Evolutionary conservation across 148 eudicot genomes (phyloP).

Genomic region (Rhododendron ferrugineum): DNA sequence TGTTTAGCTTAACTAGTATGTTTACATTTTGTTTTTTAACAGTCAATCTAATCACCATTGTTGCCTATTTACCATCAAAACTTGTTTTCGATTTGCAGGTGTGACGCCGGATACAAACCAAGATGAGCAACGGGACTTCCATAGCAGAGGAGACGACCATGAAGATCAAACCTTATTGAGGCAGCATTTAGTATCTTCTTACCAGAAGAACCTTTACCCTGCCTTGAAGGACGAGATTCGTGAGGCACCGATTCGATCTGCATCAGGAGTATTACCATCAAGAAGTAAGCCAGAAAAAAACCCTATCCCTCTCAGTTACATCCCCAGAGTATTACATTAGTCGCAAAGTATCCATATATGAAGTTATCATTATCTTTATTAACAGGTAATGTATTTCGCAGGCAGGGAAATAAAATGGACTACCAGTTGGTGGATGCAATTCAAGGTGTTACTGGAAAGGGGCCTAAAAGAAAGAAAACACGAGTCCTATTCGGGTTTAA

Average conservation of each 20-base stretch:
- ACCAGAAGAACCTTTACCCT: constrained; percentile 51
- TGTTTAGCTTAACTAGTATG: background rate
- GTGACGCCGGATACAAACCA: constrained; percentile 38
- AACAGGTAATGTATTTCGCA: background rate
- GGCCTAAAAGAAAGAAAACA: constrained; percentile 72
- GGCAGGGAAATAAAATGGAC: constrained; percentile 57
- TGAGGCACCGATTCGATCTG: constrained; percentile 16
- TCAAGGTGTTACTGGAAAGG: constrained; percentile 60
- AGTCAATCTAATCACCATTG: background rate
- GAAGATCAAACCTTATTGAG: constrained; percentile 49
- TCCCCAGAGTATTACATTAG: background rate
- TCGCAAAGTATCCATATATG: background rate
- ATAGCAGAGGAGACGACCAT: constrained; percentile 28
- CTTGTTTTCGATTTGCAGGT: constrained; percentile 24
- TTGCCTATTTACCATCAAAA: background rate
- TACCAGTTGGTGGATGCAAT: constrained; percentile 77
- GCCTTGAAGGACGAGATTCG: constrained; percentile 42
- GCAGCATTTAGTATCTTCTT: constrained; percentile 45
- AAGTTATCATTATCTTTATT: background rate
- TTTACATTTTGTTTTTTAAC: background rate
- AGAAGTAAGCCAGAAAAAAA: constrained; percentile 30
- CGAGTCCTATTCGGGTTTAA: constrained; percentile 60
- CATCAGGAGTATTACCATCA: constrained; percentile 25
- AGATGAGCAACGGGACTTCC: constrained; percentile 34
- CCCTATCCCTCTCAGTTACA: background rate